Evolutionary conservation across 2,329 filamentous ascomycete species (phyloP), one percentile per base, ranked within the genome.

Genomic region (Aspergillaceae sp.): DNA sequence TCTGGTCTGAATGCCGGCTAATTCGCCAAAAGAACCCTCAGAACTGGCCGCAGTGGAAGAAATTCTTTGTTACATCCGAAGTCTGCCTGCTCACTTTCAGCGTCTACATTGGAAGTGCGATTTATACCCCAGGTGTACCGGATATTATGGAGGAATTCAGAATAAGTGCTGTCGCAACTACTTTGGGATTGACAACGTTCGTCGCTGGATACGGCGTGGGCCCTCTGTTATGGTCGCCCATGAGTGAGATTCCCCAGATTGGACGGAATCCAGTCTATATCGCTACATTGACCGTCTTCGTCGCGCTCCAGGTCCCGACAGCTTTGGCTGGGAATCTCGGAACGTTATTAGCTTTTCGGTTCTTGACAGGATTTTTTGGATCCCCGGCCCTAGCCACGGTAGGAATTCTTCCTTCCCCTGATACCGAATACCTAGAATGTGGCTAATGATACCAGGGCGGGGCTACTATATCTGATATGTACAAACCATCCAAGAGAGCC

Each of bases 281-380:
- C 29, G 59, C 57, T 2, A 76, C 74, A 0, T 63, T 77, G 5
- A 56, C 64, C 3, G 49, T 73, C 4, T 77, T 77, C 54, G 67
- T 73, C 32, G 62, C 71, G n/a, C 60, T 79, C 34, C 67, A 74
- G 43, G 61, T 76, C 4, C 69, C 69, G 0, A 69, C 68, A 4
- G 65, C 69, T 0, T 60, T 72, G 9, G 69, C 71, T 0, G 60
- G 61, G 32, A 76, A 76, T 49, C 69, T 78, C 38, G 71, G 68
- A 5, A 74, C 73, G 57, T 58, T 79, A 0, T 59, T 78, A 1
- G 70, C 66, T 2, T 70, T 77, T 41, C 69, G 74, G 19, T 76
- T 76, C 54, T 49, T 77, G 5, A 71, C 71, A 0, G 74, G 74
- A 3, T 73, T 77, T 52, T 70, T 74, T 54, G 73, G 73, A 1